These are phyloP conservation scores for Dactylellina cionopaga DNA, from an alignment of 2,329 filamentous ascomycete species.

Conservation along the genomic window DNA sequence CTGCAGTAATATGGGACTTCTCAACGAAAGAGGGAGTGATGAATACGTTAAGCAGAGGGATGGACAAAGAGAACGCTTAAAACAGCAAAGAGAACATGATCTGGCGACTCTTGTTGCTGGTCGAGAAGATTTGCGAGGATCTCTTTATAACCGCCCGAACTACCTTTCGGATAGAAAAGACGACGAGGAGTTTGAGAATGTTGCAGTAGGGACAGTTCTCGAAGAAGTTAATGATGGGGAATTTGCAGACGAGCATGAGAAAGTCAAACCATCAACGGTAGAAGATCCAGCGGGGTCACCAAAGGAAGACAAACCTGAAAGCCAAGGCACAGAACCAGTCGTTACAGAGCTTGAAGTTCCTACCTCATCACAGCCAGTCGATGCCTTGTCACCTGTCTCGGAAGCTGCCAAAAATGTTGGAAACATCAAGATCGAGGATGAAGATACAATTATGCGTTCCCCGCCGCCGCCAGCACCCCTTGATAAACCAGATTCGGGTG, in stretches of 20 bases:
- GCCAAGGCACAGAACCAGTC: constrained; percentile 23
- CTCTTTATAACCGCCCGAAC: constrained; percentile 32
- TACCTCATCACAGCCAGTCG: constrained; percentile 35
- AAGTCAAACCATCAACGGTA: constrained; percentile 49
- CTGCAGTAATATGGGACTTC: constrained; percentile 96
- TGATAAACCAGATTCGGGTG: constrained; percentile 25
- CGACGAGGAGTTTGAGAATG: constrained; percentile 93
- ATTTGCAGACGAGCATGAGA: constrained; percentile 58
- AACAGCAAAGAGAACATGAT: constrained; percentile 73
- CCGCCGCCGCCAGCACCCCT: constrained; percentile 38
- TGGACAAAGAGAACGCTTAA: constrained; percentile 79
- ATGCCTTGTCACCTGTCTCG: constrained; percentile 34
- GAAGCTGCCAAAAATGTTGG: constrained; percentile 34
- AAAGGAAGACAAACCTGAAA: constrained; percentile 35
- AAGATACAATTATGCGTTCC: constrained; percentile 50
- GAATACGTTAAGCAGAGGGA: constrained; percentile 84
- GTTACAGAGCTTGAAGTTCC: constrained; percentile 50
- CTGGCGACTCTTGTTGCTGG: constrained; percentile 48
- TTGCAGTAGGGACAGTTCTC: constrained; percentile 74
- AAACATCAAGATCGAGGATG: constrained; percentile 49
- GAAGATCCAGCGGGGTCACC: constrained; percentile 44
- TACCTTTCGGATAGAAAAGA: constrained; percentile 63
- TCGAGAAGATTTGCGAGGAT: constrained; percentile 36
- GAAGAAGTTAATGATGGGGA: constrained; percentile 73
- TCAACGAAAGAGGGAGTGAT: constrained; percentile 92